These are phyloP conservation scores for Aspergillus bertholletiae DNA, from an alignment of 495 filamentous ascomycete species.

Conservation along the genomic window DNA sequence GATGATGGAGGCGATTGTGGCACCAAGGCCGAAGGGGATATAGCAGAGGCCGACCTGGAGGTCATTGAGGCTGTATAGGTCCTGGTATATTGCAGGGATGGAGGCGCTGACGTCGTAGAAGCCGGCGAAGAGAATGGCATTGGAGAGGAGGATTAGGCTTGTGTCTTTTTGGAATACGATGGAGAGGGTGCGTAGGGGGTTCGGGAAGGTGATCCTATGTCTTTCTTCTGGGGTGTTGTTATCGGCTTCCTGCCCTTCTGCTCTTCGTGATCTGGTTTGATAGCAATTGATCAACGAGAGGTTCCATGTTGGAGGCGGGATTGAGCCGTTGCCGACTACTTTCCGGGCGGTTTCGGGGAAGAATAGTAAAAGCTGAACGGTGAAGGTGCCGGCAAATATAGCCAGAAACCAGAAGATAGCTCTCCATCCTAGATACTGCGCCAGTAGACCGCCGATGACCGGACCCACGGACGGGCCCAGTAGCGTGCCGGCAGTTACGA, in stretches of 20 bases:
- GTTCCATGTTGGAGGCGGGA: slow-evolving; percentile 37
- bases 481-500: slow-evolving; percentile 31
- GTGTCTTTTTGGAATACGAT: slow-evolving; percentile 57
- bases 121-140: slow-evolving; percentile 44
- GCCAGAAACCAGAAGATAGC: slow-evolving; percentile 73
- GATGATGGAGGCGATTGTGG: slow-evolving; percentile 81
- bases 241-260: background rate
- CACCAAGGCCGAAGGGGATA: slow-evolving; percentile 42
- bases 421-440: slow-evolving; percentile 64
- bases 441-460: slow-evolving; percentile 63
- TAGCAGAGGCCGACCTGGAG: slow-evolving; percentile 49
- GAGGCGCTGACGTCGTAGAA: slow-evolving; percentile 37
- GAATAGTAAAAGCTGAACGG: slow-evolving; percentile 22
- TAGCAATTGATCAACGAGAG: background rate
- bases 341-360: slow-evolving; percentile 44
- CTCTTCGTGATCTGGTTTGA: background rate
- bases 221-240: background rate
- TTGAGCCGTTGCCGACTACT: slow-evolving; percentile 46
- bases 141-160: slow-evolving; percentile 39
- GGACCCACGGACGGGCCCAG: slow-evolving; percentile 49
- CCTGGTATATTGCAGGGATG: slow-evolving; percentile 39
- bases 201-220: slow-evolving; percentile 58
- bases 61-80: slow-evolving; percentile 44
- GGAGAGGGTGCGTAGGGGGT: slow-evolving; percentile 64
- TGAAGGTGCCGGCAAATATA: slow-evolving; percentile 47